These are phyloP conservation scores for Luzula sylvatica DNA, from an alignment of 176 grass and related monocot species.

Conservation along the genomic window DNA sequence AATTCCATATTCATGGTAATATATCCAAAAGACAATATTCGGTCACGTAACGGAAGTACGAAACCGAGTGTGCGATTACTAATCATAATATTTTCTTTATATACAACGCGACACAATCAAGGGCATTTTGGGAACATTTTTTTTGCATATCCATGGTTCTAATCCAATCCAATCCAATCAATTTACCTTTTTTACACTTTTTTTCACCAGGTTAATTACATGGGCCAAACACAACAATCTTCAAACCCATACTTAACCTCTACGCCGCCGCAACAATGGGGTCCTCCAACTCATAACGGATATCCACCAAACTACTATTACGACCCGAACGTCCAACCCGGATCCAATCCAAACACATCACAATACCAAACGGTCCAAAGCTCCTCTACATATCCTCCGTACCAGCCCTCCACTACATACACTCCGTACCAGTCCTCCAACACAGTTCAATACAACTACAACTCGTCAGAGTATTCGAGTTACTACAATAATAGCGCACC, in stretches of 20 bases:
- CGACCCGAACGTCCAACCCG: slow-evolving; percentile 51
- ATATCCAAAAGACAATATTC: background rate
- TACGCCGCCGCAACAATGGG: slow-evolving; percentile 41
- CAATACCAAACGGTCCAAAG: slow-evolving; percentile 21
- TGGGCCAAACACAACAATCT: slow-evolving; percentile 42
- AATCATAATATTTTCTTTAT: slow-evolving; percentile 1
- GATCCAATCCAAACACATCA: slow-evolving; percentile 43
- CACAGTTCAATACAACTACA: slow-evolving; percentile 50
- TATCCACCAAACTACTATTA: slow-evolving; percentile 41
- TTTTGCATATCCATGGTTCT: background rate
- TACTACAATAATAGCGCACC: slow-evolving; percentile 59
- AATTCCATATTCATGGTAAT: slow-evolving; percentile 5
- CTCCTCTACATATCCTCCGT: slow-evolving; percentile 29
- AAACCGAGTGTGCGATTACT: background rate
- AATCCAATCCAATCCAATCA: background rate
- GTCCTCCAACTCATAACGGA: slow-evolving; percentile 36
- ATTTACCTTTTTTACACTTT: slow-evolving; percentile 11
- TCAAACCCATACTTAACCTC: slow-evolving; percentile 38
- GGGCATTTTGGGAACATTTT: too few relatives aligned
- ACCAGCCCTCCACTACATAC: slow-evolving; percentile 45
- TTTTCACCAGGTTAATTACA: slow-evolving; percentile 34
- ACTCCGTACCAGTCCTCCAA: slow-evolving; percentile 48
- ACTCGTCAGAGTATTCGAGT: slow-evolving; percentile 38
- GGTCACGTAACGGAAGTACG: too few relatives aligned
- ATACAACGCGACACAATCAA: background rate